phyloP scores from a whole-genome alignment of 495 filamentous ascomycete species.

The Xylaria venustula region DNA sequence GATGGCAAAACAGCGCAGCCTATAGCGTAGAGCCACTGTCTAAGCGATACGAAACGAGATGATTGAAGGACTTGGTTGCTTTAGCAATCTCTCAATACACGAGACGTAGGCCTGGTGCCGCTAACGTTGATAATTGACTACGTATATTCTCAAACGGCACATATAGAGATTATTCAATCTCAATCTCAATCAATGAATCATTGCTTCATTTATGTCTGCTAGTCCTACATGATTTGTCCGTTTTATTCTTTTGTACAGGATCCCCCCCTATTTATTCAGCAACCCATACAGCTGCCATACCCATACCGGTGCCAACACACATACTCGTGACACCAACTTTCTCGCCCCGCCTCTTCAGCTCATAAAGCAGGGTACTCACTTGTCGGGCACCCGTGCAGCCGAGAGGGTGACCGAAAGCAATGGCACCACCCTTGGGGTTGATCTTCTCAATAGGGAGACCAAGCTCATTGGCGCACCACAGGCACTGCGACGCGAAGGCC shows the following conservation, averaged over 20 bases:
- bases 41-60: background rate
- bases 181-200: background rate
- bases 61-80: too few relatives aligned
- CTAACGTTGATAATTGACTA: too few relatives aligned
- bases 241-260: background rate
- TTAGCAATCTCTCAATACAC: too few relatives aligned
- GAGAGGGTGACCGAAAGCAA: constrained; percentile 97
- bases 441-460: constrained; percentile 77
- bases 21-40: too few relatives aligned
- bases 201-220: background rate
- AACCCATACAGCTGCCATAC: constrained; percentile 94
- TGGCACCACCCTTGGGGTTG: constrained; percentile 97
- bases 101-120: too few relatives aligned
- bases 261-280: constrained; percentile 57
- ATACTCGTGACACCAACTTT: constrained; percentile 92
- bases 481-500: constrained; percentile 92
- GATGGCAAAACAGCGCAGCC: too few relatives aligned
- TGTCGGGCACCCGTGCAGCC: constrained; percentile 93
- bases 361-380: constrained; percentile 86
- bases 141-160: too few relatives aligned
- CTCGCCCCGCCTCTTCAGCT: constrained; percentile 76
- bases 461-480: constrained; percentile 91
- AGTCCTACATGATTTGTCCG: background rate
- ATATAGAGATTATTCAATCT: too few relatives aligned
- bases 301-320: constrained; percentile 97